Evolutionary conservation across 2,329 filamentous ascomycete species (phyloP), one percentile per base, ranked within the genome.

Genomic region (Fusarium avenaceum): DNA sequence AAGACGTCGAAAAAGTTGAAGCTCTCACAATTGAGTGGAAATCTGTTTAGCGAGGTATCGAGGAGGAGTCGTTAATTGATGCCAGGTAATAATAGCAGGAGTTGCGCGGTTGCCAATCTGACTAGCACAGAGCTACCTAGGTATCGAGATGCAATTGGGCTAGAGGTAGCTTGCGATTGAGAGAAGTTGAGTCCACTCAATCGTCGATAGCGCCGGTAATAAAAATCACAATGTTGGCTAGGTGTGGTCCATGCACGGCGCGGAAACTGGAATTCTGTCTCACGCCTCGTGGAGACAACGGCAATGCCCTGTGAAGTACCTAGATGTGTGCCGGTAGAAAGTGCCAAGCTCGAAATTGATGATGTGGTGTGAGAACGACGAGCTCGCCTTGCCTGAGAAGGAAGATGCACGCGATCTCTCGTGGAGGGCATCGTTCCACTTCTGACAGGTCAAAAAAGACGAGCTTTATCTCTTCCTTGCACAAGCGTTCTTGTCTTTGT

Each of bases 201-300:
- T 67, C 56, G 44, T 57, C 53, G 61, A 69, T 69, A 53, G 56
- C 42, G 65, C 32, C 39, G 22, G 42, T 22, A 26, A 50, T 32
- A 49, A n/a, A 38, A 39, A 45, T 30, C 22, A 67, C 45, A 54
- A 55, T 46, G 33, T 46, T 54, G 26, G 56, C 33, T 43, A 22
- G 22, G 22, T 22, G 24, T 58, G 61, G 66, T 53, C 66, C 50
- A 67, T 69, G 65, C 65, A 59, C 66, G 35, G 19, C 44, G 30
- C 33, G 24, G 50, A 26, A 32, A 24, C 35, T 46, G 10, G 8
- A 42, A 32, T 20, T 33, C 14, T 42, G 28, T 53, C 26, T 35
- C n/a, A 42, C 26, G 11, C 15, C 20, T 26, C 44, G 46, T 52
- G 9, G 28, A 30, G 28, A 30, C 28, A 30, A 30, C 28, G 28